A percentile compares a stretch with the other conserved stretches of the same genome.
Evolutionary conservation across 257 asterid species (phyloP).

Genomic region (Dorcoceras hygrometricum): DNA sequence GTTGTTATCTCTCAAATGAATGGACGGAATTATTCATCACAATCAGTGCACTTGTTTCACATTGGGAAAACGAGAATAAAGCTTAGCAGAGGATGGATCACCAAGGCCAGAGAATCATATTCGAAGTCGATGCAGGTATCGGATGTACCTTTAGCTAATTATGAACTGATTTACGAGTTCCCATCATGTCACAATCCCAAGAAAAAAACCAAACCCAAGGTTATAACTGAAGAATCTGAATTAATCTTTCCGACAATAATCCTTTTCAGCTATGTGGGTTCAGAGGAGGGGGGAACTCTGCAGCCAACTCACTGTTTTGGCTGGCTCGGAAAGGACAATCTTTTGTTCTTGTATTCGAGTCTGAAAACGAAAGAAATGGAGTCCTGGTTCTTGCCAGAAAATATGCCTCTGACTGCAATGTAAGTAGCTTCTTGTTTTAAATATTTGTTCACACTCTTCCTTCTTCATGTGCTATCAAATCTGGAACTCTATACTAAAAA

Average conservation of each 20-base stretch:
- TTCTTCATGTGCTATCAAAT: background rate
- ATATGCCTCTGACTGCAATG: conserved; percentile 85
- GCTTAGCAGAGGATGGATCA: conserved; percentile 96
- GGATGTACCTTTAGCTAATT: background rate
- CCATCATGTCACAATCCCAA: background rate
- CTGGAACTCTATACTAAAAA: too few relatives aligned
- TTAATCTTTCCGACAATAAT: background rate
- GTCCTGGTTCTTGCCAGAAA: conserved; percentile 71
- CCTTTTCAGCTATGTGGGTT: conserved; percentile 76
- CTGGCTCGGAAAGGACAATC: conserved; percentile 87
- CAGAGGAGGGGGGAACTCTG: conserved; percentile 97
- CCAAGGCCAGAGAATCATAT: conserved; percentile 91
- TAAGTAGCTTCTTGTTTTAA: conserved; percentile 36
- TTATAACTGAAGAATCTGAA: background rate
- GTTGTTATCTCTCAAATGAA: conserved; percentile 95
- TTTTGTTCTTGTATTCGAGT: conserved; percentile 79
- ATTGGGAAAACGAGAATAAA: conserved; percentile 89
- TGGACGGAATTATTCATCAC: conserved; percentile 83
- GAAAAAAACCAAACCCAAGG: too few relatives aligned
- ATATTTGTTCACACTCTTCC: background rate
- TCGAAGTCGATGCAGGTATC: conserved; percentile 86
- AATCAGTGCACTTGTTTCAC: conserved; percentile 70
- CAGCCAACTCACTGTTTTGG: conserved; percentile 90
- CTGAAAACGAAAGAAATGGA: conserved; percentile 82
- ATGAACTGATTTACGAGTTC: background rate